Base-by-base conservation (phyloP, 495 filamentous ascomycete genomes). In the Penicillium ucsense region DNA sequence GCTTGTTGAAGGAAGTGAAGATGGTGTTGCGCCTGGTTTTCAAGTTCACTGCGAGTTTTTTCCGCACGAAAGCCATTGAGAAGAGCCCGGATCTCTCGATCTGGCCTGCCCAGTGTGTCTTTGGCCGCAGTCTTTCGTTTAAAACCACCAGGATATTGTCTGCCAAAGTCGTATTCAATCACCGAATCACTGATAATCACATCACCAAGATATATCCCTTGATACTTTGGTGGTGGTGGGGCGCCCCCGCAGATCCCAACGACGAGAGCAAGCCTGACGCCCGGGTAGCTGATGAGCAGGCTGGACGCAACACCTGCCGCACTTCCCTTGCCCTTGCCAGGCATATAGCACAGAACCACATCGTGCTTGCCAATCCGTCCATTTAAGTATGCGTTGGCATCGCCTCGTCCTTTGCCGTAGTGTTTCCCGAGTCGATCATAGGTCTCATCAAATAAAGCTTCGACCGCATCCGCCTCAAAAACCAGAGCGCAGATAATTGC, bases 151-250 rank as follows among this genome's bases (percentile, higher is more conserved):
- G 61, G 56, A 32, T 57, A 57, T 38, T 56, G 61, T 29, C 55
- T 49, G 12, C 69, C 69, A 49, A 66, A 62, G 41, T 68, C 63
- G 46, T 67, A 68, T 45, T 74, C 53, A n/a, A 72, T 48, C 5
- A 71, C 45, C 8, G 40, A 43, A 1, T 60, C 63, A 45, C 68
- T 71, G 35, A 77, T 65, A 12, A 75, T 56, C 1, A 74, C 67
- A 50, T 77, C 71, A 4, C 73, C 71, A 2, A 75, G 61, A 10
- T 69, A 44, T 6, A 69, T 49, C 27, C 64, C 57, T 6, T 48
- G 41, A 31, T 28, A 38, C 6, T 32, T 31, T 6, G 46, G 29
- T 10, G 46, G 35, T 8, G 8, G 49, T 27, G 64, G 61, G 5
- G 56, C 55, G 4, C 57, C 62, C 3, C 62, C 61, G 40, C 61